These are phyloP conservation scores for Camptophora hylomeconis DNA, from an alignment of 2,329 filamentous ascomycete species.

Conservation along the genomic window DNA sequence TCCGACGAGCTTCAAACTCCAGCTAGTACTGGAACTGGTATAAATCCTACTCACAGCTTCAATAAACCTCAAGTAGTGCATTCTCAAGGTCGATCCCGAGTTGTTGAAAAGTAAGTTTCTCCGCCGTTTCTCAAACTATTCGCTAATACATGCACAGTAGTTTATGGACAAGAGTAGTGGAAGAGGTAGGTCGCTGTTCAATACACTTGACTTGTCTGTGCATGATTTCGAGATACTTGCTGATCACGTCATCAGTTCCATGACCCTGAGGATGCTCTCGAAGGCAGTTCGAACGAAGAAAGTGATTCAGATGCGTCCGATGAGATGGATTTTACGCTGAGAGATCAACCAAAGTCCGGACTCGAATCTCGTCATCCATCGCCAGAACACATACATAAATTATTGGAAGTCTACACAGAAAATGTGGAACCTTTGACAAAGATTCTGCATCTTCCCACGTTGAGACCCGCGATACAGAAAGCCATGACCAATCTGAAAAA, in stretches of 20 bases:
- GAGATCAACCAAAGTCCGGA: constrained; percentile 4
- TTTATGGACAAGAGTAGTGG: constrained; percentile 19
- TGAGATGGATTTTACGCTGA: constrained; percentile 18
- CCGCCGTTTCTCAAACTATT: constrained; percentile 1
- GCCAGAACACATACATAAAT: constrained; percentile 11
- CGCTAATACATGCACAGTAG: constrained; percentile 15
- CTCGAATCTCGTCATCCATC: constrained; percentile 11
- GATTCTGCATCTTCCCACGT: constrained; percentile 18
- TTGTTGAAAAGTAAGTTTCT: constrained; percentile 17
- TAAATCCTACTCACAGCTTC: too few species aligned
- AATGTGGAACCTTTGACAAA: constrained; percentile 20
- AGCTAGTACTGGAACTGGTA: too few species aligned
- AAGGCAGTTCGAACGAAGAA: constrained; percentile 10
- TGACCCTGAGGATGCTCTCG: constrained; percentile 12
- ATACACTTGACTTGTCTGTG: background rate
- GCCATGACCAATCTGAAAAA: constrained; percentile 11
- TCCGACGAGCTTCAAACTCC: too few species aligned
- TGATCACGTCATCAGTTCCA: constrained; percentile 16
- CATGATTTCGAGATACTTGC: constrained; percentile 1
- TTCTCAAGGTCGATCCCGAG: constrained; percentile 9
- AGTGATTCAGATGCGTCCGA: constrained; percentile 16
- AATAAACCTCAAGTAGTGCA: constrained; percentile 14
- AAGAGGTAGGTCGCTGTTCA: constrained; percentile 14
- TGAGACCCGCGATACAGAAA: constrained; percentile 18
- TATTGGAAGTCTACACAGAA: constrained; percentile 19